Evolutionary conservation across 306 rosid species (phyloP).

Genomic region (Citrullus mucosospermus): DNA sequence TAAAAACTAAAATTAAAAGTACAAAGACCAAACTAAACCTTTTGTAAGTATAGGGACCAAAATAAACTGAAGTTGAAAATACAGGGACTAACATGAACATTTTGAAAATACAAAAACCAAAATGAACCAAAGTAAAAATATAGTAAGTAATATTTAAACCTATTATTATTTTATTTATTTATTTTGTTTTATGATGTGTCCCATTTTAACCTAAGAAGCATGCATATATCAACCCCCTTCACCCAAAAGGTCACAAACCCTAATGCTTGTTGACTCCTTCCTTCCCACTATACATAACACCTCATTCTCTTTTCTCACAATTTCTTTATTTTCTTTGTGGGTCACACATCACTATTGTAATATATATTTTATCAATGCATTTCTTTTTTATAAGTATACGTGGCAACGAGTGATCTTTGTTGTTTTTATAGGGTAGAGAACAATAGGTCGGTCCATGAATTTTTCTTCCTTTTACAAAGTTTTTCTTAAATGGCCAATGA

Average conservation of each 20-base stretch:
- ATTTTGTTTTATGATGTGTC: neutral
- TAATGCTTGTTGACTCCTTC: neutral
- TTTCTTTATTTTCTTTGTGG: neutral
- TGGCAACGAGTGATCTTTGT: neutral
- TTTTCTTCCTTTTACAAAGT: neutral
- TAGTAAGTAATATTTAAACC: too few relatives aligned
- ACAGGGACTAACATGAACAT: too few relatives aligned
- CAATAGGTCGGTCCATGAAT: neutral
- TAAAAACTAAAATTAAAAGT: too few relatives aligned
- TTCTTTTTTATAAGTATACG: neutral
- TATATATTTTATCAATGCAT: neutral
- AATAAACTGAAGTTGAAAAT: too few relatives aligned
- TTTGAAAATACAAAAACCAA: too few relatives aligned
- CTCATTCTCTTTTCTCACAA: neutral
- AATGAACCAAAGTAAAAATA: too few relatives aligned
- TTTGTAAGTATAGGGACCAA: too few relatives aligned
- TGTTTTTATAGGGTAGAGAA: neutral
- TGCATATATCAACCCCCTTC: neutral
- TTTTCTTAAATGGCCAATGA: neutral
- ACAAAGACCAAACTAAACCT: too few relatives aligned
- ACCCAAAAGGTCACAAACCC: neutral
- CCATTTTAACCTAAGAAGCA: neutral
- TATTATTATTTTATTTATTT: neutral
- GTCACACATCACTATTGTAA: neutral
- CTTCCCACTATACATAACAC: neutral